Evolutionary conservation across 371 early-diverging fungal species (phyloP).

Genomic region (Haplosporangium sp.): DNA sequence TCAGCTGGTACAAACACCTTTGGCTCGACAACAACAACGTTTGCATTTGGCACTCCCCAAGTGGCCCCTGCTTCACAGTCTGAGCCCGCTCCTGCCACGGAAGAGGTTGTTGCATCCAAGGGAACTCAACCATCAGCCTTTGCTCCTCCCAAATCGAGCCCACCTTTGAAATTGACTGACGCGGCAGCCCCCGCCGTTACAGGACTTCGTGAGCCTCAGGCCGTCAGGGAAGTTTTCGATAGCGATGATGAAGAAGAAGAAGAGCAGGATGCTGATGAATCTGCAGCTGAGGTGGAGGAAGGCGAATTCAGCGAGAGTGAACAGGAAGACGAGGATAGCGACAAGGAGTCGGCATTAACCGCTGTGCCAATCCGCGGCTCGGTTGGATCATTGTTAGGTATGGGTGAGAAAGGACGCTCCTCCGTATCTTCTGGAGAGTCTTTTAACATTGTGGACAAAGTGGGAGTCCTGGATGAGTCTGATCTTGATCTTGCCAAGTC

Average conservation of each 20-base stretch:
- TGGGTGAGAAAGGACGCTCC: constrained; percentile 2
- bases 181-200: background rate
- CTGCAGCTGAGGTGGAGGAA: background rate
- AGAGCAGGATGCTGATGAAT: constrained; percentile 8
- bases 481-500: constrained; percentile 22
- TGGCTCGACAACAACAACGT: constrained; percentile 22
- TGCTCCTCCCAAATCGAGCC: background rate
- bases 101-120: background rate
- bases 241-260: constrained; percentile 24
- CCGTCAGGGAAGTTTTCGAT: background rate
- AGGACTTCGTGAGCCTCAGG: background rate
- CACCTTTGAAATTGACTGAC: background rate
- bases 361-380: constrained; percentile 17
- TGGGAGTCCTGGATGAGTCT: constrained; percentile 16
- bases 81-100: background rate
- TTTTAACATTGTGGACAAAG: constrained; percentile 31
- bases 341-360: constrained; percentile 52
- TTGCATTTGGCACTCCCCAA: constrained; percentile 21
- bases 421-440: constrained; percentile 19
- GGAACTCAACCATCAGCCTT: background rate
- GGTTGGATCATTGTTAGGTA: background rate
- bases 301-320: constrained; percentile 9
- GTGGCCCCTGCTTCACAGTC: background rate
- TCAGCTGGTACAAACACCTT: constrained; percentile 18
- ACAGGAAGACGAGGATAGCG: constrained; percentile 35